phyloP scores from a whole-genome alignment of 2,329 filamentous ascomycete genomes.

The Tolypocladium capitatum region DNA sequence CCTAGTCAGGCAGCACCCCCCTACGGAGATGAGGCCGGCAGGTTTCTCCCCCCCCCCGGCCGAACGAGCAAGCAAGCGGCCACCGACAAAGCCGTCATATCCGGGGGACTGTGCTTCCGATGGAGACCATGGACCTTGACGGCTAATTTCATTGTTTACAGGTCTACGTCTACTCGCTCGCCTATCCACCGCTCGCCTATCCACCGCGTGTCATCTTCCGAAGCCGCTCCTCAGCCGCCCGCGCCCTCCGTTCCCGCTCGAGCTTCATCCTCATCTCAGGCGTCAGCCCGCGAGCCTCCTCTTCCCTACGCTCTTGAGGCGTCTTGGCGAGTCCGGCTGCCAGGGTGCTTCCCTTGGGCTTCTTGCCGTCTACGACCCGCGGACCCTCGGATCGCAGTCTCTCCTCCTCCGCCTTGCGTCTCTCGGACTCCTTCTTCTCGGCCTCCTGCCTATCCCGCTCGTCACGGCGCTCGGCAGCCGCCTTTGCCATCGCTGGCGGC shows the following conservation, averaged over 20 bases:
- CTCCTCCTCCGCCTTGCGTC: conserved; percentile 63
- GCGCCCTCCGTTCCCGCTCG: conserved; percentile 78
- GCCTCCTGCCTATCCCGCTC: conserved; percentile 58
- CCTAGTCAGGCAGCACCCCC: background rate
- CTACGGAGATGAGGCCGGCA: background rate
- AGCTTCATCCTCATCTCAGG: conserved; percentile 74
- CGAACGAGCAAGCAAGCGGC: background rate
- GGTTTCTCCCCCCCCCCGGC: too few species aligned
- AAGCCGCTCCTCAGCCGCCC: conserved; percentile 82
- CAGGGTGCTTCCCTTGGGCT: conserved; percentile 36
- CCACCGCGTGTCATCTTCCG: conserved; percentile 37
- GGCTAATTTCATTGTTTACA: background rate
- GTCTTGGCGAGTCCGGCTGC: conserved; percentile 52
- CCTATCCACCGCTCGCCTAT: conserved; percentile 8
- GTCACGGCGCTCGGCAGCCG: conserved; percentile 56
- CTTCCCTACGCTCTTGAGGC: conserved; percentile 67
- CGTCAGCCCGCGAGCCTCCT: conserved; percentile 73
- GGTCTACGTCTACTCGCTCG: background rate
- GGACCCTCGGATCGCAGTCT: conserved; percentile 54
- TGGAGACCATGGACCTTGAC: background rate
- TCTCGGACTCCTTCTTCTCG: conserved; percentile 53
- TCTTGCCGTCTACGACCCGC: conserved; percentile 35
- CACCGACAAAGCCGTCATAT: background rate
- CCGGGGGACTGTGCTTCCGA: background rate
- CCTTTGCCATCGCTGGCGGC: conserved; percentile 54